Conservation (phyloP, 2,329 filamentous ascomycete species). For the Botrytis cinerea region DNA sequence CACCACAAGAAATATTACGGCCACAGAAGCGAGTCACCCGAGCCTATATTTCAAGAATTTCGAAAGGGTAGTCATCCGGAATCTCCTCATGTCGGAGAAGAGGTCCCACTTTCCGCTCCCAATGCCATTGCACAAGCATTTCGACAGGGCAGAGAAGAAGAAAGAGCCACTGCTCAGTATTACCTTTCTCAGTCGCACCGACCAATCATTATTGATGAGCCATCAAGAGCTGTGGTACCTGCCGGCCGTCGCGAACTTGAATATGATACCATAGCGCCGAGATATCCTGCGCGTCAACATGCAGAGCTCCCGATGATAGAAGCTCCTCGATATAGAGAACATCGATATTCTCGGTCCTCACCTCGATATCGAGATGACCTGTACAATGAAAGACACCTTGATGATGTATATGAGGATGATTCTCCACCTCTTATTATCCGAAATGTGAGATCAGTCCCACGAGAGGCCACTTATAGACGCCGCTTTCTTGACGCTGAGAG, state of each 20-base stretch:
- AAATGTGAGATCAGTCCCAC: not conserved
- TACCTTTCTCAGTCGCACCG: slow-evolving; percentile 25
- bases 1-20: slow-evolving; percentile 30
- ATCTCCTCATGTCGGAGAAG: slow-evolving; percentile 24
- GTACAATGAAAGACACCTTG: slow-evolving; percentile 7
- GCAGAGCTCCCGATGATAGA: slow-evolving; percentile 19
- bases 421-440: not conserved
- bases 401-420: slow-evolving; percentile 17
- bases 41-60: slow-evolving; percentile 19
- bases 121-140: slow-evolving; percentile 34
- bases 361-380: slow-evolving; percentile 21
- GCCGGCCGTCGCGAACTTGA: slow-evolving; percentile 19
- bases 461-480: slow-evolving; percentile 21
- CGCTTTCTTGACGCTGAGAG: slow-evolving; percentile 8
- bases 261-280: not conserved
- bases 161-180: slow-evolving; percentile 30
- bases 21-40: slow-evolving; percentile 30
- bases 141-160: slow-evolving; percentile 34
- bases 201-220: slow-evolving; percentile 17
- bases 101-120: slow-evolving; percentile 26
- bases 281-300: slow-evolving; percentile 23
- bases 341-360: slow-evolving; percentile 11
- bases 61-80: slow-evolving; percentile 9
- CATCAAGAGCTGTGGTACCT: slow-evolving; percentile 16
- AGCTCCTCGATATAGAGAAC: slow-evolving; percentile 17